Evolutionary conservation across 306 rosid genomes (phyloP).

Genomic region (Citrullus mucosospermus): DNA sequence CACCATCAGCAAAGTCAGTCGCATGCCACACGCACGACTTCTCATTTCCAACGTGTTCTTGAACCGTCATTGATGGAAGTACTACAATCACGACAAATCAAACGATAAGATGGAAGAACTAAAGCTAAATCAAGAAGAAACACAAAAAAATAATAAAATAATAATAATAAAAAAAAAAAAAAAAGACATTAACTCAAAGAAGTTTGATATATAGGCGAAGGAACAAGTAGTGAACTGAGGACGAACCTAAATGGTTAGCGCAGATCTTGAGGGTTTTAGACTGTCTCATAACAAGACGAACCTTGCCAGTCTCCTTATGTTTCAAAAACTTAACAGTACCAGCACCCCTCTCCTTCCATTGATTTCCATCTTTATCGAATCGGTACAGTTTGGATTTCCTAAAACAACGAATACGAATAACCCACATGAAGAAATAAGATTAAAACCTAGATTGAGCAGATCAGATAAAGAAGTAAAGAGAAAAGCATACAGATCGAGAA

Average conservation of each 20-base stretch:
- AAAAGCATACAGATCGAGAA: conserved; percentile 60
- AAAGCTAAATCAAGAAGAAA: background rate
- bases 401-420: background rate
- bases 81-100: conserved; percentile 27
- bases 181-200: background rate
- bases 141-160: no score
- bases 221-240: background rate
- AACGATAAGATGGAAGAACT: background rate
- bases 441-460: background rate
- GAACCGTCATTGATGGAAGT: conserved; percentile 57
- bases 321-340: conserved; percentile 70
- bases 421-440: background rate
- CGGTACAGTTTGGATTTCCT: conserved; percentile 93
- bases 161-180: no score
- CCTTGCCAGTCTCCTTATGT: conserved; percentile 56
- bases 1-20: conserved; percentile 84
- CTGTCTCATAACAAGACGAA: conserved; percentile 80
- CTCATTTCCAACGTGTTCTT: conserved; percentile 93
- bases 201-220: background rate
- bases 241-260: conserved; percentile 71
- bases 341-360: conserved; percentile 90
- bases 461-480: background rate
- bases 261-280: conserved; percentile 89
- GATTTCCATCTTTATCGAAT: conserved; percentile 77
- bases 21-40: conserved; percentile 98